Base-by-base conservation (phyloP, 2,329 filamentous ascomycete species). In the Sclerotinia minor region DNA sequence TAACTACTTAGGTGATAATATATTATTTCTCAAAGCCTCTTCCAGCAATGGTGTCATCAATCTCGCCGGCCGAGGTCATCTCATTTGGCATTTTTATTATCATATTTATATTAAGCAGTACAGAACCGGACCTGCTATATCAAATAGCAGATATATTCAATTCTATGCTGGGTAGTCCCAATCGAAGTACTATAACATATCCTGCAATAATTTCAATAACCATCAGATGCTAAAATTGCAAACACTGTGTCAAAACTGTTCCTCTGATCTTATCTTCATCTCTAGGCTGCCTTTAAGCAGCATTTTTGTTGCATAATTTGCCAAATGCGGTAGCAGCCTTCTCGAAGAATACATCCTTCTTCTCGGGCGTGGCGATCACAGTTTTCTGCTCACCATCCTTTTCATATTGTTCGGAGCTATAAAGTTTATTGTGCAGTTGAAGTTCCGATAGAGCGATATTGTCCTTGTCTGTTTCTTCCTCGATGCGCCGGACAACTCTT, bases 361-460 rank as follows among this genome's bases (percentile, higher is more conserved):
- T 63, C 59, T 50, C 45, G n/a, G 32, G 21, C 19, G 45, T 63
- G 32, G 32, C 32, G 5, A 50, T 50, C 15, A 50, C 29, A 19
- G 32, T 49, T 52, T 63, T 63, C 32, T 63, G 59, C n/a, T 63
- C 59, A 2, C 45, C 59, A 5, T 50, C 59, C 7, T 63, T 63
- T 24, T 63, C 59, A 35, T 63, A 63, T n/a, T 45, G 59, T 17
- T 38, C 59, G 32, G 50, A 52, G n/a, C 59, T 63, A 63, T 63
- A 63, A 2, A 63, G 17, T 19, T 63, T 32, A 50, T 63, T 45
- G 59, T 50, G 21, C 9, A 50, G 59, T 41, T 63, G 45, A 32
- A 63, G 45, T 32, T 63, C 59, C 9, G 45, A 63, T 41, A 50
- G n/a, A 5, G 59, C 59, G n/a, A 63, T 63, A 13, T 63, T 50